A percentile compares a stretch with the other conserved stretches of the same genome.
These are phyloP conservation scores for Beauveria rudraprayagi DNA, from an alignment of 2,329 filamentous ascomycete genomes.

Conservation along the genomic window DNA sequence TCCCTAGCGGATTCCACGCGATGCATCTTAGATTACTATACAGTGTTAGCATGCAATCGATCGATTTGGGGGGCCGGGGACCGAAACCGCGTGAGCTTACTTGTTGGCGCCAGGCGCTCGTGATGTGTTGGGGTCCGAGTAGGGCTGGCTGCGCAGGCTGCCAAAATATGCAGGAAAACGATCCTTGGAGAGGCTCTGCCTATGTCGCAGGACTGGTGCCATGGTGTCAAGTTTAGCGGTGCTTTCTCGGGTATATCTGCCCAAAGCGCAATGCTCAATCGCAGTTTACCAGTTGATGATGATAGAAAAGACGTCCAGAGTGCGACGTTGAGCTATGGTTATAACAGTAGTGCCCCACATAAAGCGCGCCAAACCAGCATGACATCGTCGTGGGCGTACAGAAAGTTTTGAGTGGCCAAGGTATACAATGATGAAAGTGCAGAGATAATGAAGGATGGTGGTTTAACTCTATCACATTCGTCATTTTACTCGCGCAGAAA, in stretches of 20 bases:
- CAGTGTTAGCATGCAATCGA: constrained; percentile 13
- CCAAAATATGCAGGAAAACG: constrained; percentile 60
- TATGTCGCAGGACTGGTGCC: constrained; percentile 34
- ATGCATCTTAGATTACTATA: constrained; percentile 61
- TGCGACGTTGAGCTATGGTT: neutral
- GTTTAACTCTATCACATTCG: neutral
- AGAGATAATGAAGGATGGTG: neutral
- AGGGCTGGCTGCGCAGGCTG: constrained; percentile 61
- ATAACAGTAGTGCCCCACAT: neutral
- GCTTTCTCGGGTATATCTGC: neutral
- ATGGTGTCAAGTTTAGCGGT: constrained; percentile 20
- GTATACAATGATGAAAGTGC: neutral
- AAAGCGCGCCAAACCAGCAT: neutral
- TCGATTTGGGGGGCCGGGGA: no score
- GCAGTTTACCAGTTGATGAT: neutral
- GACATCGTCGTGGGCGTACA: neutral
- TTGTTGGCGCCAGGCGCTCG: constrained; percentile 35
- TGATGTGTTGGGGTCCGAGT: constrained; percentile 52
- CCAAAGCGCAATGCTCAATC: neutral
- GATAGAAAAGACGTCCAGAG: neutral
- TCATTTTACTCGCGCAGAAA: neutral
- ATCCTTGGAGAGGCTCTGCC: constrained; percentile 59
- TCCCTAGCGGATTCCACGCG: constrained; percentile 82
- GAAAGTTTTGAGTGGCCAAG: neutral
- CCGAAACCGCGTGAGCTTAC: constrained; percentile 16